phyloP scores from a whole-genome alignment of 345 rosid genomes.

The Lumnitzera littorea region DNA sequence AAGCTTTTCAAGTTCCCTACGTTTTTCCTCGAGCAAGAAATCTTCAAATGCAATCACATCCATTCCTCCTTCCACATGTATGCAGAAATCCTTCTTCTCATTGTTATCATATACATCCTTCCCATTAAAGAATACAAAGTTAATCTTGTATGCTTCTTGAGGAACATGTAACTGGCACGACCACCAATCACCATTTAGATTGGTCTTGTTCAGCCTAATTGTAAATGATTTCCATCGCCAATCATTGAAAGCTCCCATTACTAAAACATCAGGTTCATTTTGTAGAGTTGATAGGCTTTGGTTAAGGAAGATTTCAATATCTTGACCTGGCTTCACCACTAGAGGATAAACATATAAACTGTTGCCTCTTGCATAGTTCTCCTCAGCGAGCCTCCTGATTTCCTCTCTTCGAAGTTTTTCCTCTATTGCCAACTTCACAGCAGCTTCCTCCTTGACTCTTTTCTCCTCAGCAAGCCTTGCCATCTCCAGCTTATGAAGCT shows the following conservation, averaged over 20 bases:
- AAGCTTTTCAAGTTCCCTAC: constrained; percentile 60
- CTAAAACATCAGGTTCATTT: constrained; percentile 52
- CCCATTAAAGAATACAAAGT: constrained; percentile 87
- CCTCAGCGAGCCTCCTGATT: constrained; percentile 51
- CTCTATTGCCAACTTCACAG: constrained; percentile 37
- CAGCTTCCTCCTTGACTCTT: constrained; percentile 22
- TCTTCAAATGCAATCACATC: constrained; percentile 67
- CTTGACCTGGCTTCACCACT: constrained; percentile 48
- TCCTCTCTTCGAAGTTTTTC: constrained; percentile 41
- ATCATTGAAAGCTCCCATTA: constrained; percentile 89
- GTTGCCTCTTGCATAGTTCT: constrained; percentile 34
- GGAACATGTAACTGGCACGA: constrained; percentile 74
- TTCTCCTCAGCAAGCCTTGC: neutral
- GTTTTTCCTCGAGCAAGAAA: constrained; percentile 80
- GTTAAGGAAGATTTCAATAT: constrained; percentile 69
- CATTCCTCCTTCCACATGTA: constrained; percentile 67
- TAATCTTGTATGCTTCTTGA: constrained; percentile 80
- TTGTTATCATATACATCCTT: constrained; percentile 72
- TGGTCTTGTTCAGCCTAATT: constrained; percentile 49
- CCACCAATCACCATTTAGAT: constrained; percentile 79
- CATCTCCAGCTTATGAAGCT: neutral
- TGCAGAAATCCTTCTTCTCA: constrained; percentile 54
- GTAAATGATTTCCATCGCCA: constrained; percentile 92
- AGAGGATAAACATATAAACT: constrained; percentile 67
- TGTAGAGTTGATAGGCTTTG: constrained; percentile 49